Conservation (phyloP, 225 moss, liverwort and hornwort genomes). For the Neckera pumila region DNA sequence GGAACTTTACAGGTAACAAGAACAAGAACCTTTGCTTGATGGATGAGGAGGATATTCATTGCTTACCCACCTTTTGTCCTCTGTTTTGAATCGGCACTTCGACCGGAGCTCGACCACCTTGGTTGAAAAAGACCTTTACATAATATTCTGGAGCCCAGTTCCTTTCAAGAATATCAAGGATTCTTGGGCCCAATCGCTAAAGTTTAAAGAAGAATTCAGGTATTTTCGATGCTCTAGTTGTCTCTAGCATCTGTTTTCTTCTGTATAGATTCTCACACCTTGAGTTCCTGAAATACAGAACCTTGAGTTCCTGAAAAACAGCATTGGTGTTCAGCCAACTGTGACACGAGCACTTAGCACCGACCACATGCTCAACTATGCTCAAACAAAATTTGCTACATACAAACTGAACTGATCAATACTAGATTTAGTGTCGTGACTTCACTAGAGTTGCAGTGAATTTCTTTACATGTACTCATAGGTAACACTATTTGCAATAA, state of each 20-base stretch:
- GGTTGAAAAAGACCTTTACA: neutral
- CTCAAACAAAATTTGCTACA: neutral
- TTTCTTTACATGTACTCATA: neutral
- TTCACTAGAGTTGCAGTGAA: neutral
- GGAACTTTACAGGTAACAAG: neutral
- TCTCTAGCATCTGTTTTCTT: neutral
- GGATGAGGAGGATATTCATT: neutral
- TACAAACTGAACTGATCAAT: neutral
- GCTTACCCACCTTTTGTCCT: neutral
- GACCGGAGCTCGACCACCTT: neutral
- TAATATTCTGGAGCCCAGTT: neutral
- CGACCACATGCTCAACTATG: no score
- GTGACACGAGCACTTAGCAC: neutral
- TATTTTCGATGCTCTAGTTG: neutral
- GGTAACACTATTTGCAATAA: neutral
- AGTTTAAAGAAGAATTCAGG: neutral
- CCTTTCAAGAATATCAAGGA: neutral
- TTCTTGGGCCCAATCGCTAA: neutral
- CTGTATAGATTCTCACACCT: neutral
- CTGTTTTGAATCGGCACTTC: neutral
- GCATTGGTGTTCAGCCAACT: neutral
- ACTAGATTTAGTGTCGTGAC: neutral
- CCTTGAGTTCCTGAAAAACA: neutral
- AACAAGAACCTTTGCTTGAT: neutral
- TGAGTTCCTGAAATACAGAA: neutral